Evolutionary conservation across 208 protist genomes (phyloP), one percentile per base, ranked within the genome.

Genomic region (Leishmania aethiopica): DNA sequence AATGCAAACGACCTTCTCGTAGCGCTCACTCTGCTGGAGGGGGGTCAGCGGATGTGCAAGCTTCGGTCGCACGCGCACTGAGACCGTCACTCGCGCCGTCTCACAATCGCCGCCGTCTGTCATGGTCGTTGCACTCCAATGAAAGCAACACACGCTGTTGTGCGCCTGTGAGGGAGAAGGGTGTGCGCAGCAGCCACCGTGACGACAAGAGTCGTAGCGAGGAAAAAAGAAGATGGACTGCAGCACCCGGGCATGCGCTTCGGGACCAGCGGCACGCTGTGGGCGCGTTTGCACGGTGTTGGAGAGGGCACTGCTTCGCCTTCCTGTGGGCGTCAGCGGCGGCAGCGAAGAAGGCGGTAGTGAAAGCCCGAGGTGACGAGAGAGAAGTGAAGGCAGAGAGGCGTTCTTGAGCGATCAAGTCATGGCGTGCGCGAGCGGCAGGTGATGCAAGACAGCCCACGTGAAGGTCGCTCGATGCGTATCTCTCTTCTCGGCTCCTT

Each of bases 61-160:
- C 71, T 89, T 92, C 5, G 92, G 94, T 15, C 94, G 85, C 17
- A 95, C 84, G 6, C 94, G 89, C 66, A 97, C 90, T 66, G 91
- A 83, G 57, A 97, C 92, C 59, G 72, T 89, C 35, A 96, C 91
- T 15, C 74, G 81, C 60, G 82, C n/a, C 72, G 67, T 64, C 32
- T 64, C 72, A 53, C 55, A 59, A 88, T 77, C 42, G 37, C 75
- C 60, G 60, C 25, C 25, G n/a, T n/a, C 74, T 28, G 64, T 59
- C 66, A 79, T 59, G 57, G 25, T 4, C 7, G 8, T 62, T 25
- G 57, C 57, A 13, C 1, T 32, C 1, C 25, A 32, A 64, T 35
- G 28, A 15, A 64, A 6, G 55, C 25, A 22, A 45, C 25, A 57
- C 32, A 53, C 73, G 66, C n/a, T 5, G 1, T 80, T 69, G 42